Base-by-base conservation (phyloP, 1,284 basidiomycete genomes). In the Tilletia setariae region DNA sequence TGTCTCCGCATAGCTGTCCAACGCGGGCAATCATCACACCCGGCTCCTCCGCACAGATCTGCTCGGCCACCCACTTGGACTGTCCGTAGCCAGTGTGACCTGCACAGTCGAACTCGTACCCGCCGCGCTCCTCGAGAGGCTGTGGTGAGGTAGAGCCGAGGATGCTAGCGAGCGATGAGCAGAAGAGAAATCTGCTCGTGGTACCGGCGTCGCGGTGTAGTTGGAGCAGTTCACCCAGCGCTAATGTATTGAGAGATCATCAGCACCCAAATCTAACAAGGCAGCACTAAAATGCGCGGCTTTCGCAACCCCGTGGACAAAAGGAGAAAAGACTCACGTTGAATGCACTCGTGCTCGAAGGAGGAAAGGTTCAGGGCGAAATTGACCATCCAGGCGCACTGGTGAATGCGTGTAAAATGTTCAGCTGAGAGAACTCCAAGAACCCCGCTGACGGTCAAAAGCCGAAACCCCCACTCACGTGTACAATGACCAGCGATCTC, bases 51-150 rank as follows among this genome's bases (percentile, higher is more conserved):
- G 61, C 76, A 70, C 86, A 86, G 0, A 89, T 67, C 73, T 86
- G 86, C 83, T 89, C 88, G 0, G 85, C 86, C 0, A 89, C 86
- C 87, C 88, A 89, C 76, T 89, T 89, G 64, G 80, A 84, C 56
- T 85, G 76, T 3, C 85, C 87, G 72, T 89, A 89, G 35, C 88
- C 87, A 53, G 87, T 86, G 2, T 80, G 78, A 9, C 84, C 84
- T 0, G 86, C 85, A 16, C 83, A 82, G 1, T 73, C 78, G 3
- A 86, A 83, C 25, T 82, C 73, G 6, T 78, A 70, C 11, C 56
- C 32, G 30, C 28, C 15, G 15, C 15, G 32, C 7, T 61, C 56
- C 19, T 44, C 43, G 43, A 44, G 43, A 19, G 19, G 56, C 1
- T 32, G 32, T 40, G 30, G n/a, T 73, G 67, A 68, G 8, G 81